Conservation (phyloP, 2,329 filamentous ascomycete species). For the Penicillium rolfsii region DNA sequence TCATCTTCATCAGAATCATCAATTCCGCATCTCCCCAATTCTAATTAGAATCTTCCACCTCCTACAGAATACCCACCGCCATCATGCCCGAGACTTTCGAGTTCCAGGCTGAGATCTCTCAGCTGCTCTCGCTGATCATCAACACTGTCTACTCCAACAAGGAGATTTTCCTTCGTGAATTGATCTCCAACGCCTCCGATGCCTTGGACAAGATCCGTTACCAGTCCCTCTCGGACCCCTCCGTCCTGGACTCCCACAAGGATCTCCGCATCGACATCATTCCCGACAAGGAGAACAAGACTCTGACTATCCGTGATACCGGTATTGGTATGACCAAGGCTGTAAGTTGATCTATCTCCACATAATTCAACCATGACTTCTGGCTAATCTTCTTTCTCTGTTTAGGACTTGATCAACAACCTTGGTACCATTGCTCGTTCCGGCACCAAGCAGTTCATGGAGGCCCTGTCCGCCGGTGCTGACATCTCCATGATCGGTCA, state of each 20-base stretch:
- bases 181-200: conserved; percentile 98
- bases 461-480: conserved; percentile 95
- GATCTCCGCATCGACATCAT: conserved; percentile 99
- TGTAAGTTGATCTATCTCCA: conserved; percentile 62
- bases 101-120: conserved; percentile 99
- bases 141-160: conserved; percentile 99
- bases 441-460: conserved; percentile 99
- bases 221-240: conserved; percentile 94
- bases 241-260: conserved; percentile 96
- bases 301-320: conserved; percentile 92
- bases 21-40: conserved; percentile 2
- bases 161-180: conserved; percentile 98
- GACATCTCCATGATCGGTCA: conserved; percentile 99
- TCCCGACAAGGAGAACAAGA: conserved; percentile 96
- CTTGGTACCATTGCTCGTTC: conserved; percentile 98
- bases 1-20: conserved; percentile 1
- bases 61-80: conserved; percentile 26
- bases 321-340: conserved; percentile 99
- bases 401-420: conserved; percentile 97
- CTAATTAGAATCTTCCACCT: conserved; percentile 5
- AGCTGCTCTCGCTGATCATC: conserved; percentile 99
- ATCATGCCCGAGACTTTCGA: conserved; percentile 97
- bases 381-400: conserved; percentile 10
- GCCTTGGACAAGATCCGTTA: conserved; percentile 99
- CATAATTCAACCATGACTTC: neutral